Base-by-base conservation (phyloP, 352 stramenopile genomes). In the Globisporangium nunn region DNA sequence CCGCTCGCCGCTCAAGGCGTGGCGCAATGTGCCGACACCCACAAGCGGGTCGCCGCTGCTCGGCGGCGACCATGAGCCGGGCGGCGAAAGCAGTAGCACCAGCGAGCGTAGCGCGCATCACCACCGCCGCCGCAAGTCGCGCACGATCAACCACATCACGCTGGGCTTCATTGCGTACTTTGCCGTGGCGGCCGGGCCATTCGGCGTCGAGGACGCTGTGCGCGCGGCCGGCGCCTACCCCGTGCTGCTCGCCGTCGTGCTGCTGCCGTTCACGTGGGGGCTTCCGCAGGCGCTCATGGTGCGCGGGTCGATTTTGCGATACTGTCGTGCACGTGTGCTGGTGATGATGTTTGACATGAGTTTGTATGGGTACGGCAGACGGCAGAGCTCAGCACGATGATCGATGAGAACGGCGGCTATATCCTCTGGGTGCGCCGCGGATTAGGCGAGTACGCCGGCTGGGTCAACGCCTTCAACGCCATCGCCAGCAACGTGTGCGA, bases 131-230 rank as follows among this genome's bases (percentile, higher is more conserved):
- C 58, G 61, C 46, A 85, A 86, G 60, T 44, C 62, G 31, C 81
- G 84, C 30, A 92, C 79, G 18, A 89, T 93, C 59, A 91, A 81
- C 70, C 79, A 87, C 71, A 71, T 92, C 43, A 88, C 79, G 44
- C 67, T 93, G 6, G 84, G 81, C 41, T 91, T 91, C 63, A 89
- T 93, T 52, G 81, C 84, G 43, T 93, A 90, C 69, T 89, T 93
- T 52, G 80, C 84, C 4, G 81, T 93, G 11, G 83, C 81, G 2
- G 76, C 80, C 11, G 84, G 84, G 2, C 81, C 84, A 0, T 93
- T 92, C 52, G 84, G 84, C 3, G 74, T 93, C 10, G 84, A 93
- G 53, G 78, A 88, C 44, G 84, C 84, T 4, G 84, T 93, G 45
- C 67, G 70, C 45, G 84, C 84, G 0, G 81, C 84, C 1, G 84